A percentile compares a stretch with the other conserved stretches of the same genome.
phyloP scores from a whole-genome alignment of 495 filamentous ascomycete species.

The Sporormia fimetaria region DNA sequence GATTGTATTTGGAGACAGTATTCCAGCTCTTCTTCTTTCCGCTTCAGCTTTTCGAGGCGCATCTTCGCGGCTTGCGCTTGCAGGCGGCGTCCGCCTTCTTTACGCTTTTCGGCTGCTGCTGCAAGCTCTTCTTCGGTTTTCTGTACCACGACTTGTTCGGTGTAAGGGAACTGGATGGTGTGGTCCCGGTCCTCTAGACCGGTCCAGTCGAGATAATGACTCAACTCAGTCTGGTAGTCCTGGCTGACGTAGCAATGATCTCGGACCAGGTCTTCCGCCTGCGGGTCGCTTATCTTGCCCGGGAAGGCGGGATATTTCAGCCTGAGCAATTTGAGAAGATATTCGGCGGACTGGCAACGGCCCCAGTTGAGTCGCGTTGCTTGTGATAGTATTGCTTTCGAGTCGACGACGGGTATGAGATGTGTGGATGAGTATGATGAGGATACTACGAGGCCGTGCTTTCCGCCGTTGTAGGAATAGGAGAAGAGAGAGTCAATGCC shows the following conservation, averaged over 20 bases:
- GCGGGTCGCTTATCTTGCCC: conserved; percentile 67
- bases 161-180: conserved; percentile 85
- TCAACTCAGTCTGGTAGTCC: conserved; percentile 68
- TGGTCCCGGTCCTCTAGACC: conserved; percentile 80
- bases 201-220: conserved; percentile 67
- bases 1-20: conserved; percentile 77
- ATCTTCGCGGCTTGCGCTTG: conserved; percentile 97
- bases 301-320: conserved; percentile 92
- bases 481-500: conserved; percentile 95
- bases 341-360: conserved; percentile 77
- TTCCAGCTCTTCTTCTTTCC: conserved; percentile 89
- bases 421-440: conserved; percentile 90
- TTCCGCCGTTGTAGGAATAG: conserved; percentile 80
- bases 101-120: conserved; percentile 76
- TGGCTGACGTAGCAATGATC: conserved; percentile 84
- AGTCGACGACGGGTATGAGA: conserved; percentile 83
- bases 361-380: conserved; percentile 92
- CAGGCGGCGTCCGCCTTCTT: conserved; percentile 78
- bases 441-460: conserved; percentile 78
- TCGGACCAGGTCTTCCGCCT: conserved; percentile 74
- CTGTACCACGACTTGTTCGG: conserved; percentile 74
- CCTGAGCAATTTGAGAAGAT: conserved; percentile 73
- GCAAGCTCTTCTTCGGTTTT: conserved; percentile 90
- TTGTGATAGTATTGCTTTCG: conserved; percentile 68
- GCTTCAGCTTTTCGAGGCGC: conserved; percentile 84